A percentile compares a stretch with the other conserved stretches of the same genome.
phyloP scores from a whole-genome alignment of 1,284 basidiomycete genomes.

The Hortiboletus rubellus region DNA sequence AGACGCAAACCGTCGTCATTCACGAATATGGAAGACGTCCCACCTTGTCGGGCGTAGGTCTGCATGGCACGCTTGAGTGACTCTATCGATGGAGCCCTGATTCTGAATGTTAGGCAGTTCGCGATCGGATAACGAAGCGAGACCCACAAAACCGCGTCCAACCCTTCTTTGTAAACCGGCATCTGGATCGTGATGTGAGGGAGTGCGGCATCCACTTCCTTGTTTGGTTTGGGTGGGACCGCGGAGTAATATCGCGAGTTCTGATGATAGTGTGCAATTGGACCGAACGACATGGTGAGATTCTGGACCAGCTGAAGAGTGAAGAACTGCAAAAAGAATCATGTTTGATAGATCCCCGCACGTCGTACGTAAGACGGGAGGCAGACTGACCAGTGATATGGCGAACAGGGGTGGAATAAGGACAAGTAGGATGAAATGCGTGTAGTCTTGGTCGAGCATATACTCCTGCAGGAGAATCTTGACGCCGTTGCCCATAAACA shows the following conservation, averaged over 20 bases:
- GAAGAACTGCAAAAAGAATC: slow-evolving; percentile 51
- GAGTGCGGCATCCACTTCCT: slow-evolving; percentile 57
- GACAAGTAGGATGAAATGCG: slow-evolving; percentile 62
- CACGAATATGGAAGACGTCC: slow-evolving; percentile 73
- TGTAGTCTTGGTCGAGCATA: slow-evolving; percentile 62
- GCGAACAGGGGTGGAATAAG: slow-evolving; percentile 71
- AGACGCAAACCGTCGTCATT: slow-evolving; percentile 78
- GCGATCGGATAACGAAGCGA: slow-evolving; percentile 3
- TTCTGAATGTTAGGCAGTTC: slow-evolving; percentile 6
- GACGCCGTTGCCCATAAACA: slow-evolving; percentile 62
- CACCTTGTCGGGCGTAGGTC: slow-evolving; percentile 81
- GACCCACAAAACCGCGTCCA: slow-evolving; percentile 66
- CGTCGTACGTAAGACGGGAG: not conserved
- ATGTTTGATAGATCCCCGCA: not conserved
- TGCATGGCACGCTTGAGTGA: slow-evolving; percentile 86
- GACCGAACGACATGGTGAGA: slow-evolving; percentile 62
- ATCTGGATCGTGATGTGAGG: slow-evolving; percentile 78
- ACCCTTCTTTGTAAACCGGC: slow-evolving; percentile 80
- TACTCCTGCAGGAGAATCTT: slow-evolving; percentile 63
- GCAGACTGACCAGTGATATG: slow-evolving; percentile 60
- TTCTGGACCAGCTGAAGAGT: slow-evolving; percentile 61
- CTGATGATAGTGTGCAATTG: slow-evolving; percentile 73
- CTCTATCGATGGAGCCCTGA: slow-evolving; percentile 70
- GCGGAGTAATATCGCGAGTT: slow-evolving; percentile 76
- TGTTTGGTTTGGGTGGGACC: slow-evolving; percentile 55